Base-by-base conservation (phyloP, 1,139 yeast species). In the Suhomyces choctaworum region DNA sequence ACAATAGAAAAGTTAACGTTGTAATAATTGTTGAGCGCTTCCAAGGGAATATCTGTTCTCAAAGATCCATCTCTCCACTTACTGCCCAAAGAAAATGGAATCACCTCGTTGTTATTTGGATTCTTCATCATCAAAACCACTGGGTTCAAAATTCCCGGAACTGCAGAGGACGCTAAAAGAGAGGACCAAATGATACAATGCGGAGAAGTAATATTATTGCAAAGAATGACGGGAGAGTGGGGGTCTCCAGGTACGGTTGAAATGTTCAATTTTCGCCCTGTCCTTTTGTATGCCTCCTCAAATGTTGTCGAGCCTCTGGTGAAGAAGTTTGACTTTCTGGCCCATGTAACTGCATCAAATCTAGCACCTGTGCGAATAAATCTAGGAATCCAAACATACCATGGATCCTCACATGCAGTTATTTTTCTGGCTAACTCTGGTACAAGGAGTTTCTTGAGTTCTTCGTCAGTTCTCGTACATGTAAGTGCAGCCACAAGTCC, bases 181-280 rank as follows among this genome's bases (percentile, higher is more conserved):
- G 90, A 69, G 2, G 87, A 79, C 94, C 94, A 85, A 14, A 85
- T 80, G n/a, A 84, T 81, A 53, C 92, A 83, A 54, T 82, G 76
- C 8, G 94, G 94, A 6, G 90, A 77, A 0, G 94, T 85, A 38
- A 83, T 73, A 50, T 80, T 80, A 49, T 85, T 85, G 56, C 92
- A 82, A 36, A 85, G 64, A 52, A 85, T 84, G 4, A 81, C 89
- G 0, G 95, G 94, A 1, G 90, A 80, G 54, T 83, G 86, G 1
- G 88, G 85, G 52, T 85, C 92, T 5, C 88, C 82, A 1, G 95
- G 94, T 3, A 85, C 89, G 0, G 92, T 83, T 0, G 88, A 77
- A 22, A 85, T 76, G 55, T 84, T 85, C 42, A 85, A 66, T 21
- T 78, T 73, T 38, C 85, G 70, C 0, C 94, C 94, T 0, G 94